These are phyloP conservation scores for Trichoderma semiorbis DNA, from an alignment of 2,329 filamentous ascomycete species.

Conservation along the genomic window DNA sequence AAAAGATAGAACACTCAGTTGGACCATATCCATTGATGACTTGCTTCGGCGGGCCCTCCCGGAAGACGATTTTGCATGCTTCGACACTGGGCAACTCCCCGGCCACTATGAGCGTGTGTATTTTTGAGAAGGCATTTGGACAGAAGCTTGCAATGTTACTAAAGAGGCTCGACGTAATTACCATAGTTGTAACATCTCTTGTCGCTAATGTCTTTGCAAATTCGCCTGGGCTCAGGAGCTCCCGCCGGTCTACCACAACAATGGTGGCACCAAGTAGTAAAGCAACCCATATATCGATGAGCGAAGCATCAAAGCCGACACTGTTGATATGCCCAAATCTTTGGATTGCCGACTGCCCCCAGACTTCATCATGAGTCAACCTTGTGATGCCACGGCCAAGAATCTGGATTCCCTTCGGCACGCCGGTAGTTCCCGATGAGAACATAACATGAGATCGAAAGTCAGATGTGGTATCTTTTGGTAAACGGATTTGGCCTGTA, in stretches of 20 bases:
- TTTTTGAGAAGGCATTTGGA: not conserved
- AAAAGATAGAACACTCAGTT: not conserved
- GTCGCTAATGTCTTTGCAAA: not conserved
- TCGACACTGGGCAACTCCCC: not conserved
- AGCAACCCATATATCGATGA: not conserved
- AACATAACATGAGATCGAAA: not conserved
- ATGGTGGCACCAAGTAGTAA: not conserved
- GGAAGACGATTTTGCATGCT: not conserved
- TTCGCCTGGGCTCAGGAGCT: not conserved
- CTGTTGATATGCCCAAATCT: not conserved
- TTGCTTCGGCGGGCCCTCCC: not conserved
- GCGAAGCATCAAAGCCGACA: not conserved
- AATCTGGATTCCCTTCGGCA: not conserved
- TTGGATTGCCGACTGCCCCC: not conserved
- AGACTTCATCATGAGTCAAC: not conserved
- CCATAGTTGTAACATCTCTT: not conserved
- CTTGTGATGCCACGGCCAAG: not conserved
- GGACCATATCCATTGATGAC: not conserved
- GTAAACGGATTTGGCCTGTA: not conserved
- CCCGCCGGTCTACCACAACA: not conserved
- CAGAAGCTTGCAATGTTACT: not conserved
- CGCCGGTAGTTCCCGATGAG: not conserved
- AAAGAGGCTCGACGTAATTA: not conserved
- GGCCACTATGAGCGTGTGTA: not conserved
- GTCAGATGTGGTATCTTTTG: not conserved